Evolutionary conservation across 306 rosid species (phyloP), one percentile per base, ranked within the genome.

Genomic region (Malus orientalis): DNA sequence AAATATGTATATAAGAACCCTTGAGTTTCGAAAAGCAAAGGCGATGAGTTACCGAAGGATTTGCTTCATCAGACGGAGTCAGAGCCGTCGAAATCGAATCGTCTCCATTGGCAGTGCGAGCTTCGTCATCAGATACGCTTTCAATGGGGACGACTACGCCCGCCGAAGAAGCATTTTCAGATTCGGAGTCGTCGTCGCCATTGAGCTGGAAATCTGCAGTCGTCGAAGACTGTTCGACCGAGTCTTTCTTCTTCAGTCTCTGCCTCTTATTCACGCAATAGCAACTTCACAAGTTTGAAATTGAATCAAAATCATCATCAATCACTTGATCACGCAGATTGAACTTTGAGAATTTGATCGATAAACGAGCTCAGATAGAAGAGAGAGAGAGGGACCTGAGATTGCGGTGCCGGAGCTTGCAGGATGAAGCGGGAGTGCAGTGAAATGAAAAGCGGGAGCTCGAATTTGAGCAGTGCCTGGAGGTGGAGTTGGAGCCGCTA

Each of bases 241-340:
- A 73, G 54, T 84, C 82, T 76, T 89, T 93, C 91, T 88, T 93
- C 91, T 84, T 89, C 78, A 82, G 47, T 16, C 87, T 87, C 16
- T 82, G 88, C 80, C 82, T 88, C 85, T 85, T 92, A 45, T 76
- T 81, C 68, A 81, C 85, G 23, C 96, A 83, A 87, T 90, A 88
- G 87, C 79, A 84, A 82, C 99, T 90, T 89, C 79, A 65, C 4
- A 79, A 33, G 70, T 19, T 36, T 36, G 66, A 36, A 78, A 45
- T 51, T 30, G 61, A 73, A 30, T 15, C 40, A 18, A 44, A 66
- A 32, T 1, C 7, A 81, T 30, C 44, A 3, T 45, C 62, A 16
- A 15, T 30, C 40, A 11, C 18, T 44, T 33, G 36, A 11, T 22
- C 68, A 63, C 18, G 42, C 22, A 44, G 47, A n/a, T 19, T 33